Base-by-base conservation (phyloP, 2,329 filamentous ascomycete genomes). In the Chrysoporthe puriensis region DNA sequence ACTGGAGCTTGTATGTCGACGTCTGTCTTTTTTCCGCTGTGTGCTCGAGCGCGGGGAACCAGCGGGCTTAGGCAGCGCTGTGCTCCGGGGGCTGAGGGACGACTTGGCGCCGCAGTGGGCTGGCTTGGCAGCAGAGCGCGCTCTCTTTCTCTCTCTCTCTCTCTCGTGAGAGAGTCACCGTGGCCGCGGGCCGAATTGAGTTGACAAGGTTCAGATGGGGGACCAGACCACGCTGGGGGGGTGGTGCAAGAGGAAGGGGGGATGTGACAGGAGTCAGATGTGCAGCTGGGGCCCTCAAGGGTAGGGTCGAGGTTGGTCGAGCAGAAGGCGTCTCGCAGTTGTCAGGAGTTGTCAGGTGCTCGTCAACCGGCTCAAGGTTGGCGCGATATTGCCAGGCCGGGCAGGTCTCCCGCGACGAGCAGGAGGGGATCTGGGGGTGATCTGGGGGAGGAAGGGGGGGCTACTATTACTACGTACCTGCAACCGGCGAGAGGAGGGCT, bases 281-380 rank as follows among this genome's bases (percentile, higher is more conserved):
- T 54, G 50, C 14, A 54, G 50, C 9, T 26, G 11, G 26, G 13
- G 14, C 26, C 50, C 26, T 26, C 26, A 26, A 26, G 26, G 26
- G 26, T 54, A 14, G 50, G 6, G 21, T n/a, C 50, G 11, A 32
- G 11, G 14, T 54, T 11, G 26, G 4, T 16, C 16, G 50, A 54
- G 50, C 21, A 54, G 26, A 54, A n/a, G 3, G 9, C 21, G 42
- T 40, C 13, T 40, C n/a, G 57, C 36, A 42, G 34, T 43, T n/a
- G 57, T 60, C 57, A 60, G 40, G 40, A 60, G 42, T 42, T 61
- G 59, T 61, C 59, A 61, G 59, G 59, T 36, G 59, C 26, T 61
- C 59, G 43, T 61, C 40, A 46, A 34, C 59, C 59, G 21, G 42
- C 43, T 61, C 42, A 48, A 46, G 59, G 43, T 48, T 61, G 59